These are phyloP conservation scores for Drechslerella dactyloides DNA, from an alignment of 2,329 filamentous ascomycete species.

Conservation along the genomic window DNA sequence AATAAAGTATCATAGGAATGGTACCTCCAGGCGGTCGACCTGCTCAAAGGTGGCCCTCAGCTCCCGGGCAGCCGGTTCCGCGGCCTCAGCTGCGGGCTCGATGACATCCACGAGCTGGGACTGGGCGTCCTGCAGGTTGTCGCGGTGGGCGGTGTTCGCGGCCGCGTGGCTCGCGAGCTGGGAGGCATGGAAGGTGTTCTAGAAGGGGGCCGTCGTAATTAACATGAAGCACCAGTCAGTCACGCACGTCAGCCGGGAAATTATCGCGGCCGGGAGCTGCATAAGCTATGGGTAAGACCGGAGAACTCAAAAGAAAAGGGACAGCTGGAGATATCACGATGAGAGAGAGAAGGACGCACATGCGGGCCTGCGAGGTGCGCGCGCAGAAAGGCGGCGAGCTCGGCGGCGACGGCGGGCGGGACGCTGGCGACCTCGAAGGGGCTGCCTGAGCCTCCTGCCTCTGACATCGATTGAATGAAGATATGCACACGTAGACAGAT, in stretches of 20 bases:
- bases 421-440: slow-evolving; percentile 29
- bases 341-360: slow-evolving; percentile 12
- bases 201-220: neutral
- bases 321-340: neutral
- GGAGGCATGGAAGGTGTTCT: slow-evolving; percentile 35
- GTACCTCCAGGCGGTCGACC: slow-evolving; percentile 55
- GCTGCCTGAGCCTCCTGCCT: too few species aligned
- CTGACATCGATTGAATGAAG: too few species aligned
- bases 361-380: slow-evolving; percentile 26
- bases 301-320: neutral
- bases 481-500: too few species aligned
- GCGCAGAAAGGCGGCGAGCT: slow-evolving; percentile 42
- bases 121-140: slow-evolving; percentile 50
- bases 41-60: slow-evolving; percentile 53
- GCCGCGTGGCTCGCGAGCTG: slow-evolving; percentile 15
- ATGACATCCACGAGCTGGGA: slow-evolving; percentile 54
- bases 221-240: slow-evolving; percentile 3
- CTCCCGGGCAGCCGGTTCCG: slow-evolving; percentile 53
- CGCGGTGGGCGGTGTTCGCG: slow-evolving; percentile 28
- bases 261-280: too few species aligned
- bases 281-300: too few species aligned
- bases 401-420: slow-evolving; percentile 34
- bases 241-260: too few species aligned
- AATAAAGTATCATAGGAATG: neutral
- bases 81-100: slow-evolving; percentile 52